Evolutionary conservation across 257 asterid genomes (phyloP).

Genomic region (Solanum clarkiae): DNA sequence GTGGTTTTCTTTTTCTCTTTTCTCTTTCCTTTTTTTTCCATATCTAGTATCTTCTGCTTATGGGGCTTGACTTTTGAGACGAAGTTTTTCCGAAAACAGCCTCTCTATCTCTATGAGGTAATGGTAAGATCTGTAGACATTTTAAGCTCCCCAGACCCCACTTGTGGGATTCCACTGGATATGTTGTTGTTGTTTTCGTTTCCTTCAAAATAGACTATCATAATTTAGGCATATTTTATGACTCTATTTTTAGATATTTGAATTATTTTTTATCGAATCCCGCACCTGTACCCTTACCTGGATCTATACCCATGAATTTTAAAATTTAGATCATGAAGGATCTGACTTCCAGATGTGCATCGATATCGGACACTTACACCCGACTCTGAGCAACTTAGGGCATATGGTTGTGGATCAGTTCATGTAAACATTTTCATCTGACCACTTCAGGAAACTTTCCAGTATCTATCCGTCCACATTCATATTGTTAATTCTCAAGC

Average conservation of each 20-base stretch:
- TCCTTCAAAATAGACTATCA: background rate
- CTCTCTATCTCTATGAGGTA: too few species aligned
- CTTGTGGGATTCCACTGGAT: too few species aligned
- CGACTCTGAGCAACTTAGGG: background rate
- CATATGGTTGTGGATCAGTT: background rate
- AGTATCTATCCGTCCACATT: background rate
- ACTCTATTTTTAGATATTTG: background rate
- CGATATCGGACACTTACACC: background rate
- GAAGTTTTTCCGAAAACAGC: too few species aligned
- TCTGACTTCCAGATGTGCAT: background rate
- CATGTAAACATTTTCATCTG: background rate
- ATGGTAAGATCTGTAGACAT: too few species aligned
- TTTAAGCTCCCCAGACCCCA: too few species aligned
- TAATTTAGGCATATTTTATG: background rate
- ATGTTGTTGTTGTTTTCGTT: too few species aligned
- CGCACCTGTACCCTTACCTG: background rate
- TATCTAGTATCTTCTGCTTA: too few species aligned
- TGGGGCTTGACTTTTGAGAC: too few species aligned
- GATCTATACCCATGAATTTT: background rate
- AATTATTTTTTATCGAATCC: background rate
- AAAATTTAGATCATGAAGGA: background rate
- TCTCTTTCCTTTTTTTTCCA: too few species aligned
- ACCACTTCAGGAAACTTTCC: background rate
- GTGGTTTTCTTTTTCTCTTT: too few species aligned
- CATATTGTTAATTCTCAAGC: background rate